Percentiles rank a stretch among this genome's conserved stretches.
Conservation (phyloP, 108 stramenopile species). For the Cyclostephanos invisitatus region DNA sequence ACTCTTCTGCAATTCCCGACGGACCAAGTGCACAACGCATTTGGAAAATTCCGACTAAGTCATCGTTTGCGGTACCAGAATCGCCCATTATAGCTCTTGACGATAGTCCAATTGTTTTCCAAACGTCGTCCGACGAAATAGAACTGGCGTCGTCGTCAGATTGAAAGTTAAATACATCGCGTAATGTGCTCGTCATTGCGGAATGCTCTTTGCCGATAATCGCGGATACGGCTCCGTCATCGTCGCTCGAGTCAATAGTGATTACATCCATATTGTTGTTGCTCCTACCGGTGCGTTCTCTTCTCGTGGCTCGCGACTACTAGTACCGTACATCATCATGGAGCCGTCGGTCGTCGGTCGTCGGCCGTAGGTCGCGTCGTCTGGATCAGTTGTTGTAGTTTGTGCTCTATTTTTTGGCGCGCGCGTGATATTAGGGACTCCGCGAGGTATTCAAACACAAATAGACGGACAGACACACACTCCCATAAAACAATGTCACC, state of each 20-base stretch:
- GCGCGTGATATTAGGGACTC: no score
- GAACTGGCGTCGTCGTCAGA: conserved; percentile 6
- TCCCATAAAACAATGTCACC: no score
- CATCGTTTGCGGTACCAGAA: background rate
- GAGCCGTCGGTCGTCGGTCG: no score
- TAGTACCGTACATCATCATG: no score
- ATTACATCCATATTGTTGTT: background rate
- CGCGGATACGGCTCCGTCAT: background rate
- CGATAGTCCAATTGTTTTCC: conserved; percentile 1
- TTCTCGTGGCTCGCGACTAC: no score
- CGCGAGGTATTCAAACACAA: no score
- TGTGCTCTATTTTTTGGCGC: no score
- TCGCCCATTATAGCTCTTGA: background rate
- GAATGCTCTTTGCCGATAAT: background rate
- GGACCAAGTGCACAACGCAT: background rate
- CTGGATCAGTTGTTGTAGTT: no score
- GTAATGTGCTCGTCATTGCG: background rate
- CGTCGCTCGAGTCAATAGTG: conserved; percentile 13
- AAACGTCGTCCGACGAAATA: conserved; percentile 4
- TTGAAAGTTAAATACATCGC: background rate
- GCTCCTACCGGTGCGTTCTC: no score
- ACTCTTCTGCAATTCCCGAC: background rate
- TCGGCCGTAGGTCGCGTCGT: no score
- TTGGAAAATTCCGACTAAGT: background rate
- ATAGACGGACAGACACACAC: no score